Conservation (phyloP, 148 eudicot genomes). For the Fallopia convolvulus region DNA sequence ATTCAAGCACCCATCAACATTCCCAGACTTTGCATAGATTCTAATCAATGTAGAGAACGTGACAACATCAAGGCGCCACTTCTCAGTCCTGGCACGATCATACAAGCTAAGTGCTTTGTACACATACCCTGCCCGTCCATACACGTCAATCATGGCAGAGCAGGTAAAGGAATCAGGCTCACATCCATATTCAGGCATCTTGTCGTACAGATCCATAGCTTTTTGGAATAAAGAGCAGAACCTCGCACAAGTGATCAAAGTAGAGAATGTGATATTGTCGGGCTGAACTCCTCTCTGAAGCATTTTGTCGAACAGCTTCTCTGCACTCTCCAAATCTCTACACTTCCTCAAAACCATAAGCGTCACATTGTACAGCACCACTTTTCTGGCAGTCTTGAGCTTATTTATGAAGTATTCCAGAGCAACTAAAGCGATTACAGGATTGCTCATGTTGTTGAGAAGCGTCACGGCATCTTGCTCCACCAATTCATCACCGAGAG, state of each 20-base stretch:
- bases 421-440: conserved; percentile 32
- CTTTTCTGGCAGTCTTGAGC: conserved; percentile 25
- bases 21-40: conserved; percentile 53
- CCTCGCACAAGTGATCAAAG: conserved; percentile 76
- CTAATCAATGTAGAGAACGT: conserved; percentile 63
- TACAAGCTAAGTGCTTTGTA: conserved; percentile 66
- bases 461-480: conserved; percentile 72
- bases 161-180: conserved; percentile 64
- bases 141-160: conserved; percentile 75
- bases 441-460: conserved; percentile 53
- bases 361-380: conserved; percentile 64
- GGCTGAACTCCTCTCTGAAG: conserved; percentile 51
- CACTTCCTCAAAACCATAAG: conserved; percentile 63
- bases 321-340: conserved; percentile 56
- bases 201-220: conserved; percentile 84
- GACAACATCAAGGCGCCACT: conserved; percentile 57
- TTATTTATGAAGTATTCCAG: conserved; percentile 36
- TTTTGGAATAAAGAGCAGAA: conserved; percentile 40
- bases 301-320: conserved; percentile 71
- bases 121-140: conserved; percentile 56
- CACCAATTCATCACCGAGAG: conserved; percentile 26
- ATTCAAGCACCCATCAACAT: conserved; percentile 88
- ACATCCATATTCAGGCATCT: conserved; percentile 52
- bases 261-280: conserved; percentile 75
- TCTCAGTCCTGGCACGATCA: conserved; percentile 62